These are phyloP conservation scores for Plicaturopsis crispa DNA, from an alignment of 768 basidiomycete species.

Conservation along the genomic window DNA sequence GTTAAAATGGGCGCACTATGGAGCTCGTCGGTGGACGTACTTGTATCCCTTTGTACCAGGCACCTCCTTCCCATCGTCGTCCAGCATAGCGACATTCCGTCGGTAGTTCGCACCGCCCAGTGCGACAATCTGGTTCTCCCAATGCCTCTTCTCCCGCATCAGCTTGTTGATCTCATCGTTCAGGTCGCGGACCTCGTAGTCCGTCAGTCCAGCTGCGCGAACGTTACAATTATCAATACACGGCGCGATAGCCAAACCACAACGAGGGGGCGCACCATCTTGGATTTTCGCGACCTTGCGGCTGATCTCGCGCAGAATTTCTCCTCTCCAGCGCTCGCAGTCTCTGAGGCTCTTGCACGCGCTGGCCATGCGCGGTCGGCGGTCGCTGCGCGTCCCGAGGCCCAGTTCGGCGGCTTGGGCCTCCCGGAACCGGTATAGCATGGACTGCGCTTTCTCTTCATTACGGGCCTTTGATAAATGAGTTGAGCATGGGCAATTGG, in stretches of 20 bases:
- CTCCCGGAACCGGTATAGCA: conserved; percentile 94
- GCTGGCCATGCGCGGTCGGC: conserved; percentile 88
- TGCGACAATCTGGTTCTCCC: conserved; percentile 97
- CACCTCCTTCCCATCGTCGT: conserved; percentile 93
- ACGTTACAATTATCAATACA: conserved; percentile 2
- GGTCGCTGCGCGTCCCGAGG: conserved; percentile 74
- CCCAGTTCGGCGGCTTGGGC: conserved; percentile 95
- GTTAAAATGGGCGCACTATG: neutral
- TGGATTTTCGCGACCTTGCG: conserved; percentile 98
- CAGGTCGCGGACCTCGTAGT: conserved; percentile 92
- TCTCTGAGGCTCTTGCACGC: conserved; percentile 87
- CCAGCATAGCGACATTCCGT: conserved; percentile 87
- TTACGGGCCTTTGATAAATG: conserved; percentile 99
- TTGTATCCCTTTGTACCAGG: conserved; percentile 98
- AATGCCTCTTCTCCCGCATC: conserved; percentile 91
- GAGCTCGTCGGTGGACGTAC: conserved; percentile 32
- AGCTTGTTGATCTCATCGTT: conserved; percentile 98
- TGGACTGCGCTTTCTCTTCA: conserved; percentile 96
- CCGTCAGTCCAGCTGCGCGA: conserved; percentile 73
- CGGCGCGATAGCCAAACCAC: neutral
- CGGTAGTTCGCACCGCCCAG: conserved; percentile 95
- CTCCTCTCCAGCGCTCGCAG: conserved; percentile 94
- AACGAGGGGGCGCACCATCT: conserved; percentile 53
- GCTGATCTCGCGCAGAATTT: conserved; percentile 90
- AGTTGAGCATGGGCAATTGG: too few relatives aligned